phyloP scores from a whole-genome alignment of 2,329 filamentous ascomycete genomes.

The Fusarium sp. region DNA sequence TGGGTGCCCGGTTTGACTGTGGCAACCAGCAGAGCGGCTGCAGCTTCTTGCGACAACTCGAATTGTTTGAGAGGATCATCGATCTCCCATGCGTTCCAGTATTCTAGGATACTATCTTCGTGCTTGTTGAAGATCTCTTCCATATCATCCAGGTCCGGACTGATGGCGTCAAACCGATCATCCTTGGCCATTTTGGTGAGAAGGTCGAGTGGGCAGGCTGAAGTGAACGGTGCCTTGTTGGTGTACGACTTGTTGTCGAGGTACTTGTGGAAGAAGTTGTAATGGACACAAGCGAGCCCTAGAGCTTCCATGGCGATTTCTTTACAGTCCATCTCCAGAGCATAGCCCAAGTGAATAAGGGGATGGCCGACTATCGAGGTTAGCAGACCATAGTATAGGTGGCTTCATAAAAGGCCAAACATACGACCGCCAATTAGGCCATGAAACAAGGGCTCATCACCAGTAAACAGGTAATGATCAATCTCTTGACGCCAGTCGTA shows the following conservation, averaged over 20 bases:
- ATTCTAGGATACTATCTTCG: constrained; percentile 77
- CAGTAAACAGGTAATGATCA: constrained; percentile 77
- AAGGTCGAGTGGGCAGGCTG: constrained; percentile 73
- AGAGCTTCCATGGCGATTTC: constrained; percentile 92
- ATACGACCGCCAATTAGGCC: constrained; percentile 80
- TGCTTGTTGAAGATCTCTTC: constrained; percentile 72
- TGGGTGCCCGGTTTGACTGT: constrained; percentile 66
- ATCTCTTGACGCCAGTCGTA: constrained; percentile 89
- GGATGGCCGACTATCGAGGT: constrained; percentile 77
- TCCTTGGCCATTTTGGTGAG: constrained; percentile 75
- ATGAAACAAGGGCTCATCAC: constrained; percentile 81
- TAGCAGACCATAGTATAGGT: constrained; percentile 24
- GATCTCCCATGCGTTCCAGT: constrained; percentile 90
- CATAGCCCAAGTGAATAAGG: constrained; percentile 94
- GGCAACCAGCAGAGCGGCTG: constrained; percentile 68
- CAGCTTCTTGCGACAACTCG: constrained; percentile 71
- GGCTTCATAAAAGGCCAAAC: constrained; percentile 44
- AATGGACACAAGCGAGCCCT: constrained; percentile 68
- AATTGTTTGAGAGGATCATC: constrained; percentile 78
- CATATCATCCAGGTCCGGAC: constrained; percentile 69
- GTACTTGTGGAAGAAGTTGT: constrained; percentile 70
- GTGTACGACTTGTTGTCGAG: constrained; percentile 79
- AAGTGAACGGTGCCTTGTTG: constrained; percentile 66
- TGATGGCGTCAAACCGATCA: constrained; percentile 69
- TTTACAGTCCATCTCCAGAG: constrained; percentile 84